phyloP scores from a whole-genome alignment of 2,329 filamentous ascomycete species.

The Drechslerella dactyloides region DNA sequence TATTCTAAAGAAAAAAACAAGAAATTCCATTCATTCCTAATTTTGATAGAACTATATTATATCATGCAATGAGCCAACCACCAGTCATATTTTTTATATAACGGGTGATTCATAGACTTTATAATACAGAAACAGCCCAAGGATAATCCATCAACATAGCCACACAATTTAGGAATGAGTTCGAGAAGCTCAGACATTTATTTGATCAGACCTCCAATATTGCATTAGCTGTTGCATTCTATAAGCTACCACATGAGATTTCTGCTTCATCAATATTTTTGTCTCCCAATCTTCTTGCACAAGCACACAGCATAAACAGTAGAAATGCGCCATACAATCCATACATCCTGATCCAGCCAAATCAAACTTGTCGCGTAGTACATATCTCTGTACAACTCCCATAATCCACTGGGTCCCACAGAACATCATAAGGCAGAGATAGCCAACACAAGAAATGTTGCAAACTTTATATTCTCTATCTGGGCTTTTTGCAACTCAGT shows the following conservation, averaged over 20 bases:
- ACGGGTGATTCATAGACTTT: no score
- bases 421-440: not conserved
- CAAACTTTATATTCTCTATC: not conserved
- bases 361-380: not conserved
- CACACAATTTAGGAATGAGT: no score
- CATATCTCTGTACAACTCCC: not conserved
- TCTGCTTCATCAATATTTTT: not conserved
- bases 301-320: not conserved
- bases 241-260: not conserved
- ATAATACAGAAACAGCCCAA: no score
- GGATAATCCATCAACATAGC: no score
- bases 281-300: conserved; percentile 5
- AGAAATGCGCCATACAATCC: not conserved
- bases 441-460: not conserved
- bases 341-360: not conserved
- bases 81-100: no score
- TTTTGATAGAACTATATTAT: no score
- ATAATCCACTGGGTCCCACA: not conserved
- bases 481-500: not conserved
- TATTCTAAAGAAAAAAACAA: no score
- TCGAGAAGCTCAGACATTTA: not conserved
- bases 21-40: no score
- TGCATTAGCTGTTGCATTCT: not conserved
- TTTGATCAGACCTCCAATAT: not conserved
- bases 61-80: no score